A percentile compares a stretch with the other conserved stretches of the same genome.
phyloP scores from a whole-genome alignment of 1,284 basidiomycete genomes.

The Apiotrichum siamense region DNA sequence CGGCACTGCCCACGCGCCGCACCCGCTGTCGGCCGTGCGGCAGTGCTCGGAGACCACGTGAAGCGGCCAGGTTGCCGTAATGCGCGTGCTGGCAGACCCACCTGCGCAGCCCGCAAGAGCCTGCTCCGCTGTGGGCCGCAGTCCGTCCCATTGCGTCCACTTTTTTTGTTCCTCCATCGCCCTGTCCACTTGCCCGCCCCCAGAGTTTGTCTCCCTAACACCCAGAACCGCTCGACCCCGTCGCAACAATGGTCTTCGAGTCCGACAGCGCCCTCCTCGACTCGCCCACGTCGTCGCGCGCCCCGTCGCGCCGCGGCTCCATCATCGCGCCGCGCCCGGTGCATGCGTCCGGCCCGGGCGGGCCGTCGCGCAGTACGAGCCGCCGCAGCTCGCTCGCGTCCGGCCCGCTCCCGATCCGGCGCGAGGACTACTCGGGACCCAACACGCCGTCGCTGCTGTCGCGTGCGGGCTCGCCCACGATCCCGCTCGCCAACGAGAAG shows the following conservation, averaged over 20 bases:
- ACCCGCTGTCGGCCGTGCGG: too few relatives aligned
- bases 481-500: constrained; percentile 38
- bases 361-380: constrained; percentile 12
- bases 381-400: constrained; percentile 31
- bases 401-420: constrained; percentile 37
- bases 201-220: too few relatives aligned
- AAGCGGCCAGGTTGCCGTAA: too few relatives aligned
- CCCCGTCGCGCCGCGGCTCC: constrained; percentile 19
- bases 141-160: too few relatives aligned
- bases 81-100: too few relatives aligned
- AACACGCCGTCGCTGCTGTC: constrained; percentile 42
- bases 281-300: constrained; percentile 19
- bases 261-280: constrained; percentile 17
- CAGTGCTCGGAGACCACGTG: too few relatives aligned
- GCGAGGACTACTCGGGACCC: constrained; percentile 35
- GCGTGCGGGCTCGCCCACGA: constrained; percentile 44
- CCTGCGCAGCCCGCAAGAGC: too few relatives aligned
- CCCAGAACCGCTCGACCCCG: too few relatives aligned
- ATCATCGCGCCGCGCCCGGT: constrained; percentile 14
- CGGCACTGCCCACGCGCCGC: too few relatives aligned
- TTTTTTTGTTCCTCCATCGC: too few relatives aligned
- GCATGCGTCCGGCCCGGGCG: constrained; percentile 5
- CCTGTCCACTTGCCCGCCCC: too few relatives aligned
- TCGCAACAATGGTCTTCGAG: background rate
- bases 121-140: too few relatives aligned